Percentiles rank a stretch among this genome's conserved stretches.
These are phyloP conservation scores for Mycosphaerella sp. DNA, from an alignment of 2,329 filamentous ascomycete genomes.

Conservation along the genomic window DNA sequence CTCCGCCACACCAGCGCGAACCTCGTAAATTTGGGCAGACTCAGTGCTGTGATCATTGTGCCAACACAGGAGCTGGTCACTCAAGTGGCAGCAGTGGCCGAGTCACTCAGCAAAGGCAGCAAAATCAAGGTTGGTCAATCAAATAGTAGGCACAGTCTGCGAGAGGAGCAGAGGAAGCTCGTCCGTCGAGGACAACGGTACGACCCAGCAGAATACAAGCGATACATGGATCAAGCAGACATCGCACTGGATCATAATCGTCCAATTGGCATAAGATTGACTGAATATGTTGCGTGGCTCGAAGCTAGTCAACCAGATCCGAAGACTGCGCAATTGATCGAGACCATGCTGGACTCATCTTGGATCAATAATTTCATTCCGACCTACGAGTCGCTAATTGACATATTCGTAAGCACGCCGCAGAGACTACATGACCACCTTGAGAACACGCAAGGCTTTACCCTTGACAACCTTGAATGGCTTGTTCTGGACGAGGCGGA, in stretches of 20 bases:
- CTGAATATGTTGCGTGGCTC: constrained; percentile 28
- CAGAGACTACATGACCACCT: constrained; percentile 89
- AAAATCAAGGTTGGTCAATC: constrained; percentile 74
- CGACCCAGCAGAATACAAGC: constrained; percentile 55
- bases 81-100: constrained; percentile 67
- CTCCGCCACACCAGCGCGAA: constrained; percentile 53
- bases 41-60: constrained; percentile 78
- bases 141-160: constrained; percentile 71
- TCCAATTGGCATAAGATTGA: constrained; percentile 35
- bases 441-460: constrained; percentile 75
- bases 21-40: constrained; percentile 49
- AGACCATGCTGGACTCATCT: constrained; percentile 4
- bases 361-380: constrained; percentile 45
- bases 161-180: constrained; percentile 56
- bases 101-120: constrained; percentile 68
- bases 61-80: constrained; percentile 70
- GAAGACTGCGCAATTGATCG: constrained; percentile 29
- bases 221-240: constrained; percentile 40
- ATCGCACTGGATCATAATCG: constrained; percentile 23
- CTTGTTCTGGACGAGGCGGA: constrained; percentile 91
- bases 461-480: constrained; percentile 73
- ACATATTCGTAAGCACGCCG: constrained; percentile 86
- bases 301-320: constrained; percentile 20
- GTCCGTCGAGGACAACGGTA: constrained; percentile 56
- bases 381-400: constrained; percentile 64